These are phyloP conservation scores for Nannizziopsis barbatae DNA, from an alignment of 2,329 filamentous ascomycete genomes.

Conservation along the genomic window DNA sequence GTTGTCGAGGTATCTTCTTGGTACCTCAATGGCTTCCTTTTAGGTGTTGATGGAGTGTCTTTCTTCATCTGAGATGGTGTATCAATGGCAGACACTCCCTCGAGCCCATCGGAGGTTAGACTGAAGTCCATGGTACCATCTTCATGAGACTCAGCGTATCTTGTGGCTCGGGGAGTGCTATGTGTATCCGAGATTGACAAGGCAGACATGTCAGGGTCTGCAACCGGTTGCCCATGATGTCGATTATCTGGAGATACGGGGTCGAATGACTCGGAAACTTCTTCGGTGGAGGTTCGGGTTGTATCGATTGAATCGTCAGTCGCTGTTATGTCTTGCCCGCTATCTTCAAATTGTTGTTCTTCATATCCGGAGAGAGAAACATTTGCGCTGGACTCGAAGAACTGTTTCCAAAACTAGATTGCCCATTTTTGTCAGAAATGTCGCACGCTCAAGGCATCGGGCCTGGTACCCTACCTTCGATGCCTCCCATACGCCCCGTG, in stretches of 20 bases:
- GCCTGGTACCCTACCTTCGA: conserved; percentile 55
- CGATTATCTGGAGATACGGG: conserved; percentile 30
- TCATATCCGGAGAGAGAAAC: conserved; percentile 93
- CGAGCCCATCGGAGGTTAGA: conserved; percentile 67
- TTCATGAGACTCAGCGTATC: background rate
- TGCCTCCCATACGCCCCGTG: conserved; percentile 87
- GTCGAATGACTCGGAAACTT: conserved; percentile 31
- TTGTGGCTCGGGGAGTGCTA: conserved; percentile 37
- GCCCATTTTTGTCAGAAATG: no score
- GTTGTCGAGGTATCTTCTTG: conserved; percentile 44
- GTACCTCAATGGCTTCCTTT: conserved; percentile 20
- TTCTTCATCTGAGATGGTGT: conserved; percentile 24
- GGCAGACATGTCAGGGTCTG: conserved; percentile 38
- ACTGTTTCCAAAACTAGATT: conserved; percentile 95
- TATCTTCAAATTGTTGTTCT: conserved; percentile 56
- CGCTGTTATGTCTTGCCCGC: conserved; percentile 40
- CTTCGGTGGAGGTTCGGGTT: conserved; percentile 33
- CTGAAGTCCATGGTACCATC: conserved; percentile 43
- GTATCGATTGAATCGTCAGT: conserved; percentile 48
- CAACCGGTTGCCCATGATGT: conserved; percentile 19
- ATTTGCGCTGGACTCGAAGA: conserved; percentile 97
- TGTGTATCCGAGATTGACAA: conserved; percentile 34
- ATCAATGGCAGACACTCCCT: conserved; percentile 28
- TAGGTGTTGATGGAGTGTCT: conserved; percentile 28
- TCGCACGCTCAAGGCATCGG: no score